Evolutionary conservation across 176 grass and related monocot genomes (phyloP).

Genomic region (Tuctoria greenei): DNA sequence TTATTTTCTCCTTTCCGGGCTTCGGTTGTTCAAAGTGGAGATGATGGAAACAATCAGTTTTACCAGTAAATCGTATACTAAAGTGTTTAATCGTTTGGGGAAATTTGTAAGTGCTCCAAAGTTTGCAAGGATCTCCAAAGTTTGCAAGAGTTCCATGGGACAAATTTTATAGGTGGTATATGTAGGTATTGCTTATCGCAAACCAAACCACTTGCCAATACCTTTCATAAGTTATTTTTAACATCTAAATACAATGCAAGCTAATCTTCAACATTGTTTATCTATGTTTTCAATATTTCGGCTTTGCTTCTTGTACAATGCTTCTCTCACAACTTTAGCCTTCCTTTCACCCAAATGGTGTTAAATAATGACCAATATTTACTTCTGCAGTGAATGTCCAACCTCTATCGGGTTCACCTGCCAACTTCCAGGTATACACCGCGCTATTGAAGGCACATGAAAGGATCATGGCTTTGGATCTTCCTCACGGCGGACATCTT

Average conservation of each 20-base stretch:
- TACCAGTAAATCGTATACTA: background rate
- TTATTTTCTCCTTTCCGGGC: background rate
- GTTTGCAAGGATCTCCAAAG: background rate
- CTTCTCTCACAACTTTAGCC: background rate
- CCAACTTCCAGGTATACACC: conserved; percentile 99
- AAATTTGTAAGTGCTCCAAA: conserved; percentile 9
- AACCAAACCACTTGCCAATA: background rate
- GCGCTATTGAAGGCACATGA: conserved; percentile 98
- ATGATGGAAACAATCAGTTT: conserved; percentile 10
- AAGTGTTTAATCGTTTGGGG: background rate
- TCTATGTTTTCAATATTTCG: background rate
- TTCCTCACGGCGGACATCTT: conserved; percentile 99
- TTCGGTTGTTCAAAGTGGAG: conserved; percentile 12
- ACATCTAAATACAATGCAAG: background rate
- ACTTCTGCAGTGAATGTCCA: conserved; percentile 87
- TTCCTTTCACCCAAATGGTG: conserved; percentile 11
- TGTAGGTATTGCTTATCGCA: conserved; percentile 13
- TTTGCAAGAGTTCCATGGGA: background rate
- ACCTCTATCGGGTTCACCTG: conserved; percentile 85
- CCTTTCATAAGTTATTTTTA: conserved; percentile 5
- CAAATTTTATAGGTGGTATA: conserved; percentile 4
- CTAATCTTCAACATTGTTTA: conserved; percentile 6
- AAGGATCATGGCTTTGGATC: conserved; percentile 98
- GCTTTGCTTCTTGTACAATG: background rate
- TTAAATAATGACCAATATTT: conserved; percentile 26